These are phyloP conservation scores for Pichia cabralensis DNA, from an alignment of 805 yeast genomes.

Conservation along the genomic window DNA sequence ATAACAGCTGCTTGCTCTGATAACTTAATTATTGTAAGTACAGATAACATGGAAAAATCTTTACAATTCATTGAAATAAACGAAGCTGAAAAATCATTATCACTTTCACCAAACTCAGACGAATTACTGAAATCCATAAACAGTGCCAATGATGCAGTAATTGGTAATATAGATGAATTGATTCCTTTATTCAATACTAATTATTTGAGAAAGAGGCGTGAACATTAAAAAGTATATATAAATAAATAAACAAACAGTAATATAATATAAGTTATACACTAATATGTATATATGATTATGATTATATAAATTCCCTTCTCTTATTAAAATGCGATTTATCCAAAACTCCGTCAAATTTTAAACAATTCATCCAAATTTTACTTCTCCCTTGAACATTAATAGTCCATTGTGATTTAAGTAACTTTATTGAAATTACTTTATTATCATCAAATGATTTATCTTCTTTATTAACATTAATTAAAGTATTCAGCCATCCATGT, in stretches of 20 bases:
- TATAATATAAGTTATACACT: conserved; percentile 17
- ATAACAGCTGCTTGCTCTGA: conserved; percentile 19
- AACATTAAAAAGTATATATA: conserved; percentile 32
- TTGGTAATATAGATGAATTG: conserved; percentile 26
- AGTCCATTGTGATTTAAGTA: conserved; percentile 36
- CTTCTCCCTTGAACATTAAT: conserved; percentile 13
- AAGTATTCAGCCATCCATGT: conserved; percentile 19
- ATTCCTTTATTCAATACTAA: conserved; percentile 46
- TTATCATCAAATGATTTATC: background rate
- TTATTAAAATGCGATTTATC: conserved; percentile 18
- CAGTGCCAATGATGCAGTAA: conserved; percentile 10
- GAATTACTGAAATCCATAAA: conserved; percentile 24
- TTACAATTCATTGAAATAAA: conserved; percentile 18
- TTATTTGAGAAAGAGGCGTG: conserved; percentile 54
- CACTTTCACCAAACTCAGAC: conserved; percentile 10
- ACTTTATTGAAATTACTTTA: conserved; percentile 30
- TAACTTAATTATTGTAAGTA: conserved; percentile 18
- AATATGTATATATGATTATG: conserved; percentile 17
- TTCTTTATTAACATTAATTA: conserved; percentile 2
- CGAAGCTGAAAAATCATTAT: conserved; percentile 17
- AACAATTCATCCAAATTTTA: conserved; percentile 20
- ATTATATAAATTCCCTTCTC: conserved; percentile 17
- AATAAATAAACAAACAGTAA: conserved; percentile 17
- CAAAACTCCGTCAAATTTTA: conserved; percentile 20
- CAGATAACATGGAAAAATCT: conserved; percentile 15